Evolutionary conservation across 768 basidiomycete genomes (phyloP).

Genomic region (Clitopilus passeckerianus): DNA sequence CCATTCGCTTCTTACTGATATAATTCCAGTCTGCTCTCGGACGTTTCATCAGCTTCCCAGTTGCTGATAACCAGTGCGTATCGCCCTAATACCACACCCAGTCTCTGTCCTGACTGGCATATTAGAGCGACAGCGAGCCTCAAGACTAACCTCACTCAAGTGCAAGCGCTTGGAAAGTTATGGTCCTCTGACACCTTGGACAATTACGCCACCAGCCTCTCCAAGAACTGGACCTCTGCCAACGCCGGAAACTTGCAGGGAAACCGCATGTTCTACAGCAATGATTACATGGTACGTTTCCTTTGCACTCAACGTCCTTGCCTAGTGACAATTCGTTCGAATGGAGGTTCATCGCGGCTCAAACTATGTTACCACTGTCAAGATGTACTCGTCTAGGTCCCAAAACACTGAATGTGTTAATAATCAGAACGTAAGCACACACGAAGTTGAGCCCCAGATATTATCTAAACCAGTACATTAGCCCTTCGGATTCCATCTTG

Average conservation of each 20-base stretch:
- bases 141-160: slow-evolving; percentile 35
- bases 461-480: slow-evolving; percentile 11
- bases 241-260: slow-evolving; percentile 16
- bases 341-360: slow-evolving; percentile 22
- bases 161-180: slow-evolving; percentile 29
- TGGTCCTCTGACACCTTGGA: slow-evolving; percentile 29
- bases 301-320: neutral
- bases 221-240: slow-evolving; percentile 7
- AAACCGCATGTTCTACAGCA: slow-evolving; percentile 20
- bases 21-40: slow-evolving; percentile 50
- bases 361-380: slow-evolving; percentile 52
- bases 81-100: neutral
- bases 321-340: neutral
- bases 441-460: too few relatives aligned
- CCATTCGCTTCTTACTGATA: neutral
- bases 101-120: neutral
- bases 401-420: slow-evolving; percentile 65
- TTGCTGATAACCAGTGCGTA: slow-evolving; percentile 26
- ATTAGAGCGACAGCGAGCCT: slow-evolving; percentile 35
- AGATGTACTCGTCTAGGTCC: slow-evolving; percentile 58
- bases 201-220: slow-evolving; percentile 20
- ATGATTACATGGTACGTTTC: slow-evolving; percentile 15
- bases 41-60: slow-evolving; percentile 65
- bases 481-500: slow-evolving; percentile 66
- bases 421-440: slow-evolving; percentile 44